A percentile compares a stretch with the other conserved stretches of the same genome.
Evolutionary conservation across 2,329 filamentous ascomycete genomes (phyloP).

Genomic region (Aphanoascus verrucosus): DNA sequence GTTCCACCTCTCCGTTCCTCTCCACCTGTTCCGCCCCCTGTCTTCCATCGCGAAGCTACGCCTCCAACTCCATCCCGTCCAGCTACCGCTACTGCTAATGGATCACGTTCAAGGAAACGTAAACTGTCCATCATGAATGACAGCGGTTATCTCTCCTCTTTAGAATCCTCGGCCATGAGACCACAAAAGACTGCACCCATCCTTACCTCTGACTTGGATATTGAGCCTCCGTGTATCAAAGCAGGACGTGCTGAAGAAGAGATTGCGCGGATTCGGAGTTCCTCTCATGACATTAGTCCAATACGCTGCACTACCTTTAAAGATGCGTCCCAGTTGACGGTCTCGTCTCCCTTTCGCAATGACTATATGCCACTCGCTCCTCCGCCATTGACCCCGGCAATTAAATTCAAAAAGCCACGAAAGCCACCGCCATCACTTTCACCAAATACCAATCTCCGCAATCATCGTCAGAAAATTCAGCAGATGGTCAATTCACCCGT

Average conservation of each 20-base stretch:
- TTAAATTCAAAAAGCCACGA: constrained; percentile 63
- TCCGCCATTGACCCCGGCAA: constrained; percentile 69
- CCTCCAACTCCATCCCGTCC: constrained; percentile 58
- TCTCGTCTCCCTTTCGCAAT: constrained; percentile 58
- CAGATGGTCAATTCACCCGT: constrained; percentile 72
- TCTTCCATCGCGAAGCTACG: constrained; percentile 54
- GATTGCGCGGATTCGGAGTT: constrained; percentile 83
- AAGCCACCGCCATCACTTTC: constrained; percentile 67
- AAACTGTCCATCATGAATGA: constrained; percentile 76
- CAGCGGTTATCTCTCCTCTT: constrained; percentile 92
- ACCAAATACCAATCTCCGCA: constrained; percentile 80
- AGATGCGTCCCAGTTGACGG: constrained; percentile 31
- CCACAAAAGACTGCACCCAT: constrained; percentile 54
- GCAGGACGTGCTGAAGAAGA: constrained; percentile 89
- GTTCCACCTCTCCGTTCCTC: constrained; percentile 67
- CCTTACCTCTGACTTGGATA: constrained; percentile 61
- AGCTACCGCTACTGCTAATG: constrained; percentile 52
- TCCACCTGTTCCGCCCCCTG: constrained; percentile 60
- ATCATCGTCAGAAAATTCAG: constrained; percentile 74
- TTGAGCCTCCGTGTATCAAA: constrained; percentile 69
- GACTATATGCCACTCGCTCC: constrained; percentile 44
- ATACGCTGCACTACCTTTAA: constrained; percentile 41
- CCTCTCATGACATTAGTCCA: constrained; percentile 78
- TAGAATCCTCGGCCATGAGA: constrained; percentile 80
- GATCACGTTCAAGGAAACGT: constrained; percentile 57